Evolutionary conservation across 1,284 basidiomycete species (phyloP).

Genomic region (Cerioporus squamosus): DNA sequence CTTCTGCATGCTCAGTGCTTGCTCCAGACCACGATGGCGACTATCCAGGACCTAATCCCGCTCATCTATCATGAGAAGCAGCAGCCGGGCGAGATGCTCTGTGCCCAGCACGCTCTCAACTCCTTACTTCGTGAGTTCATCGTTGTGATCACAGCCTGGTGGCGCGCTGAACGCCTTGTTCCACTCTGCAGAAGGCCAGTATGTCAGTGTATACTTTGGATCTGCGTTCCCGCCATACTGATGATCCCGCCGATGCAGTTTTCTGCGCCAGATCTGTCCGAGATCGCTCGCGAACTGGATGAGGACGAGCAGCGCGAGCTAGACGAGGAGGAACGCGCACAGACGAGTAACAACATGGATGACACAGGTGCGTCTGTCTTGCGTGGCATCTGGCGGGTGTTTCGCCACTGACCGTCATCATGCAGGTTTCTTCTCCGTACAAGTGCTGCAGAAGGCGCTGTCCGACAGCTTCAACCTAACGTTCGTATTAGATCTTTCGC

Average conservation of each 20-base stretch:
- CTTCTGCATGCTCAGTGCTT: not conserved
- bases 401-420: slow-evolving; percentile 15
- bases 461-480: slow-evolving; percentile 78
- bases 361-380: slow-evolving; percentile 65
- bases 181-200: slow-evolving; percentile 60
- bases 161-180: slow-evolving; percentile 3
- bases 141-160: not conserved
- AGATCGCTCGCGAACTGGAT: slow-evolving; percentile 76
- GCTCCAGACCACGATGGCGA: slow-evolving; percentile 48
- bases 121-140: slow-evolving; percentile 69
- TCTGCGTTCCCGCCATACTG: slow-evolving; percentile 14
- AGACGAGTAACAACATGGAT: slow-evolving; percentile 81
- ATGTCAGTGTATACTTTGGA: slow-evolving; percentile 48
- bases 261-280: slow-evolving; percentile 84
- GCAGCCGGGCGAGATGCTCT: slow-evolving; percentile 78
- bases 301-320: slow-evolving; percentile 43
- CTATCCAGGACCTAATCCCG: slow-evolving; percentile 54
- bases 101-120: slow-evolving; percentile 87
- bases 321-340: slow-evolving; percentile 46
- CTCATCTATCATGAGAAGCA: slow-evolving; percentile 80
- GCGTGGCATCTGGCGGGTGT: not conserved
- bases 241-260: slow-evolving; percentile 53
- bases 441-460: slow-evolving; percentile 81
- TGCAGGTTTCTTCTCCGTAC: slow-evolving; percentile 85
- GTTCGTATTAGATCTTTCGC: slow-evolving; percentile 42